These are phyloP conservation scores for Zopfia rhizophila DNA, from an alignment of 2,329 filamentous ascomycete genomes.

Conservation along the genomic window DNA sequence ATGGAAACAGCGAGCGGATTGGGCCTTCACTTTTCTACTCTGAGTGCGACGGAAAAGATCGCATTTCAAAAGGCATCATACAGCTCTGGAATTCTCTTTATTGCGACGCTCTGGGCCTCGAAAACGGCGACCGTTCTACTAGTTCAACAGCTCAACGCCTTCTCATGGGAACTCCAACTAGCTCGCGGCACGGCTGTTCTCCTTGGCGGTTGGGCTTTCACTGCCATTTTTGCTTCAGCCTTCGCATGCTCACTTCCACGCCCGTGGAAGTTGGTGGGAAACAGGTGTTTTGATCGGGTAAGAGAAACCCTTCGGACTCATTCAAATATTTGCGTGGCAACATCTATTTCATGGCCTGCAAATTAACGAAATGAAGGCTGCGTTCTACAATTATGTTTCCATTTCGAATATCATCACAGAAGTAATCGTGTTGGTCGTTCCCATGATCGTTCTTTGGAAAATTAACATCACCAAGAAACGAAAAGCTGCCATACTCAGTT, in stretches of 20 bases:
- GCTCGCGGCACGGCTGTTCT: slow-evolving; percentile 16
- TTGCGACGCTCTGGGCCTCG: too few species aligned
- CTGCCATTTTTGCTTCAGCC: slow-evolving; percentile 21
- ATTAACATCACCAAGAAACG: too few species aligned
- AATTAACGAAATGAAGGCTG: too few species aligned
- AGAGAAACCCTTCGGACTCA: too few species aligned
- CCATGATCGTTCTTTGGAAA: slow-evolving; percentile 26
- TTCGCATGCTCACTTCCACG: slow-evolving; percentile 29
- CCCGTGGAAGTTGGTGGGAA: slow-evolving; percentile 28
- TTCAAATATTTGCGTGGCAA: too few species aligned
- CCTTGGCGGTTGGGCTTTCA: slow-evolving; percentile 30
- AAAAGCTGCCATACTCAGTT: slow-evolving; percentile 29
- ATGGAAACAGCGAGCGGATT: slow-evolving; percentile 31
- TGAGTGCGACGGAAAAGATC: slow-evolving; percentile 21
- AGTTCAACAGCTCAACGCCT: too few species aligned
- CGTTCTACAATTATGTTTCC: too few species aligned
- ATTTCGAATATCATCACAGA: slow-evolving; percentile 33
- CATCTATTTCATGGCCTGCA: too few species aligned
- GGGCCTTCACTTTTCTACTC: slow-evolving; percentile 26
- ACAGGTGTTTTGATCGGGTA: slow-evolving; percentile 28
- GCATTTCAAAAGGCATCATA: slow-evolving; percentile 3
- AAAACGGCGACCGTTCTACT: too few species aligned
- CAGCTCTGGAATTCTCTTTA: too few species aligned
- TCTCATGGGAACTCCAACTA: too few species aligned
- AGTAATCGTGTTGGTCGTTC: slow-evolving; percentile 29